Percentiles rank a stretch among this genome's conserved stretches.
Conservation (phyloP, 23 red algal species). For the Gracilaria gracilis region DNA sequence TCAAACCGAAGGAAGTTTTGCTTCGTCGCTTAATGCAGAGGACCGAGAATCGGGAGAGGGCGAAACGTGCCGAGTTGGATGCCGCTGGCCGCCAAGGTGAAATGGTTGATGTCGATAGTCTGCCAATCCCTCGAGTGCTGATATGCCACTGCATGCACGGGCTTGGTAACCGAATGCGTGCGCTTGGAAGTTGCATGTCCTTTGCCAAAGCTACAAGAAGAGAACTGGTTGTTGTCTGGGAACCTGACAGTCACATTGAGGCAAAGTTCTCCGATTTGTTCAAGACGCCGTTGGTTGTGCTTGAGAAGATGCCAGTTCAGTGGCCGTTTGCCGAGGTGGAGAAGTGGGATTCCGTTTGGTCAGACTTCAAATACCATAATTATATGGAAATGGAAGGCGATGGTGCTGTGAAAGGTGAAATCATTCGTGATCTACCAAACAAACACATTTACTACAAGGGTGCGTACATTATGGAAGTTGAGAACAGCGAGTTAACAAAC, state of each 20-base stretch:
- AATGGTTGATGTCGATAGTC: constrained; percentile 1
- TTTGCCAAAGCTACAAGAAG: constrained; percentile 56
- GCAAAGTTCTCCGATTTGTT: constrained; percentile 76
- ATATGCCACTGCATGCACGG: constrained; percentile 78
- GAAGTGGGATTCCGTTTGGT: constrained; percentile 63
- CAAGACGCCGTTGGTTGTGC: constrained; percentile 39
- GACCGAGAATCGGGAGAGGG: background rate
- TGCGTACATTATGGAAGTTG: constrained; percentile 78
- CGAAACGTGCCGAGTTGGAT: constrained; percentile 9
- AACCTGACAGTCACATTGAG: constrained; percentile 69
- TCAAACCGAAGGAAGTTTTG: constrained; percentile 49
- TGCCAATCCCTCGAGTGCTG: constrained; percentile 34
- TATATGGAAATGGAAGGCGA: constrained; percentile 86
- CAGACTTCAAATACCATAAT: constrained; percentile 63
- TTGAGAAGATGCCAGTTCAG: constrained; percentile 47
- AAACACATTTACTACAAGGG: constrained; percentile 88
- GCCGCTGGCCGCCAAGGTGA: constrained; percentile 8
- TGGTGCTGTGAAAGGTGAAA: constrained; percentile 74
- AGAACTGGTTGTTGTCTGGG: constrained; percentile 78
- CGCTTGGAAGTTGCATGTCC: constrained; percentile 65
- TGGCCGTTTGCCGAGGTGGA: constrained; percentile 61
- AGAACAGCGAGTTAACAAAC: constrained; percentile 55
- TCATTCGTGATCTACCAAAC: constrained; percentile 49
- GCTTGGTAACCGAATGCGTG: constrained; percentile 80
- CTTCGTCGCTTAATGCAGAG: constrained; percentile 34